These are phyloP conservation scores for Cutaneotrichosporon dermatis DNA, from an alignment of 1,284 basidiomycete species.

Conservation along the genomic window DNA sequence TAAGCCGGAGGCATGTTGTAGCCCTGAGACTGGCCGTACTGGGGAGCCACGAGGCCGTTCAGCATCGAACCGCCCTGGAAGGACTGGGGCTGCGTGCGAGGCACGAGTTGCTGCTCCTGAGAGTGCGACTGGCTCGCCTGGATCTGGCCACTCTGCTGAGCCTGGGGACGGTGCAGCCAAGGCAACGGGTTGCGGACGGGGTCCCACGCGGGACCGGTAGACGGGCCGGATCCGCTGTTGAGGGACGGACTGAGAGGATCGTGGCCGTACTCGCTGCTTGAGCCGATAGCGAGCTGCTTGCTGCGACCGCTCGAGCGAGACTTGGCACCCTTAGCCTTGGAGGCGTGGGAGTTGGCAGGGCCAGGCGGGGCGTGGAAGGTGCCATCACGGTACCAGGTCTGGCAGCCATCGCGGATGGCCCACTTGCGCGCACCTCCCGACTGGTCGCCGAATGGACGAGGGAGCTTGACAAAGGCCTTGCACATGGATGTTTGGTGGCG, in stretches of 20 bases:
- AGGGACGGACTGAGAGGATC: conserved; percentile 2
- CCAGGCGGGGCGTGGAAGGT: conserved; percentile 30
- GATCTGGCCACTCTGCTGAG: background rate
- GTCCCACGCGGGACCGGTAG: conserved; percentile 16
- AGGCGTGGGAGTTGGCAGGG: conserved; percentile 14
- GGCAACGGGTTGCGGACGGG: conserved; percentile 11
- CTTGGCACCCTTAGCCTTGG: conserved; percentile 7
- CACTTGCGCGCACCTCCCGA: conserved; percentile 47
- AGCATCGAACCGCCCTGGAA: background rate
- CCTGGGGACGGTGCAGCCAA: background rate
- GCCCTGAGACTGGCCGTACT: background rate
- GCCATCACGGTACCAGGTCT: conserved; percentile 41
- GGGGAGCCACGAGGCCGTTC: background rate
- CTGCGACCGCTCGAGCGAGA: conserved; percentile 29
- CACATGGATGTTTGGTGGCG: conserved; percentile 49
- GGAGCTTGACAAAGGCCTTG: conserved; percentile 48
- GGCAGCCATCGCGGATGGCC: conserved; percentile 48
- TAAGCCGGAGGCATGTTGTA: background rate
- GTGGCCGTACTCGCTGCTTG: background rate
- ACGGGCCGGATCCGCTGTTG: conserved; percentile 7
- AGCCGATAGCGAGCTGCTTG: conserved; percentile 39
- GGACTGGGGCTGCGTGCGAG: background rate
- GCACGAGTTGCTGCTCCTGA: background rate
- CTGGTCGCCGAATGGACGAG: conserved; percentile 47
- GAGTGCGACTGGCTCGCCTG: background rate